Evolutionary conservation across 805 yeast genomes (phyloP), one percentile per base, ranked within the genome.

Genomic region (Metschnikowia colocasiae): DNA sequence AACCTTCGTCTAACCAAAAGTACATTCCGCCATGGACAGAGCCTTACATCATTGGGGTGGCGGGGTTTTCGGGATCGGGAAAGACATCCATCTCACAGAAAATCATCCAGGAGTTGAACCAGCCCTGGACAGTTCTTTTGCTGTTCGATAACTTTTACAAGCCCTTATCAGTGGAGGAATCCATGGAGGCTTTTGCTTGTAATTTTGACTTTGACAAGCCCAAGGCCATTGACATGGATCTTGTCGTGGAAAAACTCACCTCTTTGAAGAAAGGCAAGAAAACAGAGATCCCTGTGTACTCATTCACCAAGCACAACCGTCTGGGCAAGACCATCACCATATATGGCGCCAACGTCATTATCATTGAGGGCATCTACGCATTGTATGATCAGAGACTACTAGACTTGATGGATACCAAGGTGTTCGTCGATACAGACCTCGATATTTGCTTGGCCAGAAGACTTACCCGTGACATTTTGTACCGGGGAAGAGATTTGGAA

Each of bases 331-430:
- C 75, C n/a, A 71, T 83, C 41, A 82, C 91, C 3, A 81, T 94
- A 16, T 91, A 90, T 59, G 98, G 97, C 1, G 97, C 97, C 13
- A 90, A 90, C 62, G 95, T 94, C 18, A 86, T 94, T 45, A 85
- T 94, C 5, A 70, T 94, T 32, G 99, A 94, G 64, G 99, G 99
- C 1, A 82, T 94, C 3, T 88, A 87, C 61, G 89, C 96, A 0
- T 65, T 94, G 37, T 81, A 83, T 51, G 89, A 85, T 61, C 74
- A 75, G 40, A 75, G 90, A 35, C 65, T 94, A 15, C 66, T 85
- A 45, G 84, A 79, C 10, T 59, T 90, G 59, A 85, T 91, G 85
- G 95, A 92, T 59, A 73, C 89, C 49, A 92, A 87, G 64, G 80
- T 92, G 16, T 94, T 82, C 63, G 97, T 94, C 3, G 97, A 92